Percentiles rank a stretch among this genome's conserved stretches.
phyloP scores from a whole-genome alignment of 2,329 filamentous ascomycete species.

The Alternaria solani region DNA sequence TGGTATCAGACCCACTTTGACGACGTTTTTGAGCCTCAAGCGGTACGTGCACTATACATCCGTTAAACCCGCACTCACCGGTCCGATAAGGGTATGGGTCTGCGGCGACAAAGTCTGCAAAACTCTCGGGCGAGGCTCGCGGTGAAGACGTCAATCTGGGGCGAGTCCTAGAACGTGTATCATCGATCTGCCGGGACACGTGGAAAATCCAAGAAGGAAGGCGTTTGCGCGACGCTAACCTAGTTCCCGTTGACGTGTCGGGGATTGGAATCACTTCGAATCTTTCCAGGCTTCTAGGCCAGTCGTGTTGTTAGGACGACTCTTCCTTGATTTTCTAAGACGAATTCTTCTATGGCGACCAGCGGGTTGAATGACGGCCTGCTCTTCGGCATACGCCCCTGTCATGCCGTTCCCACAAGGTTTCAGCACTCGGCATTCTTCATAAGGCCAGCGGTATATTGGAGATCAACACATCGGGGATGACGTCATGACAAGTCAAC shows the following conservation, averaged over 20 bases:
- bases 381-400: not conserved
- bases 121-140: conserved; percentile 17
- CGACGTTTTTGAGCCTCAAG: conserved; percentile 21
- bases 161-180: not conserved
- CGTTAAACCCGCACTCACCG: conserved; percentile 9
- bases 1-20: conserved; percentile 22
- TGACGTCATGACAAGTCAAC: not conserved
- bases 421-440: not conserved
- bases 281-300: conserved; percentile 1
- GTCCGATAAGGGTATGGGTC: conserved; percentile 6
- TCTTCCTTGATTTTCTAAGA: not conserved
- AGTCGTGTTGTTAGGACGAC: not conserved
- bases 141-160: conserved; percentile 13
- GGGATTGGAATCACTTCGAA: conserved; percentile 8
- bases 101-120: conserved; percentile 13
- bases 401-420: not conserved
- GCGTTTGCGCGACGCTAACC: not conserved
- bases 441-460: not conserved
- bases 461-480: conserved; percentile 15
- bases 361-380: not conserved
- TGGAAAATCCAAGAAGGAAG: conserved; percentile 5
- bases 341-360: not conserved
- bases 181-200: conserved; percentile 10
- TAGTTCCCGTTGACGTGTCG: conserved; percentile 15
- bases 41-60: conserved; percentile 7